Evolutionary conservation across 176 grass and related monocot species (phyloP).

Genomic region (Elymus sibiricus): DNA sequence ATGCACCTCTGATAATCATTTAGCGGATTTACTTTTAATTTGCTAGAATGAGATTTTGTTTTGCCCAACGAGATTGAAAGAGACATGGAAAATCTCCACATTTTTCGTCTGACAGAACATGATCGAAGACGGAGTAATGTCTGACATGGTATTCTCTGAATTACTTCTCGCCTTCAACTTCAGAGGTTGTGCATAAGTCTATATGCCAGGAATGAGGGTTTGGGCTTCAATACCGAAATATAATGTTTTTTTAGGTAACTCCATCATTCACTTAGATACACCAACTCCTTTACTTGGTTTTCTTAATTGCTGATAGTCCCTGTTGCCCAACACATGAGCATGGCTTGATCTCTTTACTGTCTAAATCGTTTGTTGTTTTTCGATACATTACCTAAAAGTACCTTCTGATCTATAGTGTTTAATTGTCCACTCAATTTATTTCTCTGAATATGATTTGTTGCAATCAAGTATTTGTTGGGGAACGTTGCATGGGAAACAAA

Average conservation of each 20-base stretch:
- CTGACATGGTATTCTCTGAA: not conserved
- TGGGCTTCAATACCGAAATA: not conserved
- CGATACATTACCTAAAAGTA: not conserved
- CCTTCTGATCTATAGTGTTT: not conserved
- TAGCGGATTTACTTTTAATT: not conserved
- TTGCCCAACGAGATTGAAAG: not conserved
- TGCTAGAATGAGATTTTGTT: not conserved
- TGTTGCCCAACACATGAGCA: not conserved
- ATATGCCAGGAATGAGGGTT: not conserved
- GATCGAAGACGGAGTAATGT: not conserved
- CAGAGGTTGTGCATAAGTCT: not conserved
- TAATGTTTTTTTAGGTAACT: not conserved
- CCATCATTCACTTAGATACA: not conserved
- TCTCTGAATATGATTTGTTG: not conserved
- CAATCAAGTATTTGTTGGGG: not conserved
- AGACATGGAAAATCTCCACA: not conserved
- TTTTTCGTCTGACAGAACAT: not conserved
- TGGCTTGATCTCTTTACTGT: not conserved
- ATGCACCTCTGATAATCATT: not conserved
- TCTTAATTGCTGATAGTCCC: not conserved
- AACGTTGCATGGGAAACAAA: too few species aligned
- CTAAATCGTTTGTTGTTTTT: not conserved
- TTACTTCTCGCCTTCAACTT: not conserved
- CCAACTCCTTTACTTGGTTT: not conserved
- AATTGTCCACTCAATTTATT: not conserved